Evolutionary conservation across 2,329 filamentous ascomycete species (phyloP).

Genomic region (Monosporascus sp.): DNA sequence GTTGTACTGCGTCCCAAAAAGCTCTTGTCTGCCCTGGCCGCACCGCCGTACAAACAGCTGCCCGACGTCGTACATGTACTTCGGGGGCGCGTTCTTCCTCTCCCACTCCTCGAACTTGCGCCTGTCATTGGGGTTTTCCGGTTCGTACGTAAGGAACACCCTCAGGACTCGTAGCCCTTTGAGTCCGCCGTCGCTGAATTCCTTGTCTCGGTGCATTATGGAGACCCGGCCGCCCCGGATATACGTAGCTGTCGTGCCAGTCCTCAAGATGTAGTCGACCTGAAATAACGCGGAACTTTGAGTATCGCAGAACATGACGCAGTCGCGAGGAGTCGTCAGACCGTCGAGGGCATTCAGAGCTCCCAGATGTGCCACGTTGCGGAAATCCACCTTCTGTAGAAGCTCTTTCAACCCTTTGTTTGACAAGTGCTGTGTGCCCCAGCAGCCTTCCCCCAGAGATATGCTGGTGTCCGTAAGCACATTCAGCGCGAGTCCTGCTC

Average conservation of each 20-base stretch:
- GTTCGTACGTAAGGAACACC: not conserved
- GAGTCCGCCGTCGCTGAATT: not conserved
- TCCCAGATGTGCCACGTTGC: not conserved
- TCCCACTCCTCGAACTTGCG: not conserved
- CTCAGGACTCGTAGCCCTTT: not conserved
- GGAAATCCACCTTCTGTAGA: not conserved
- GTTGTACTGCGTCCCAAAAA: not conserved
- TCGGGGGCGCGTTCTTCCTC: not conserved
- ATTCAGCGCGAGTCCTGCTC: not conserved
- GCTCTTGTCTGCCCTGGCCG: not conserved
- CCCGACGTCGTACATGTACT: conserved; percentile 4
- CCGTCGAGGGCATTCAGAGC: not conserved
- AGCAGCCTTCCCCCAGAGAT: not conserved
- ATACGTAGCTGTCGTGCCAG: not conserved
- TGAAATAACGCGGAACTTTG: not conserved
- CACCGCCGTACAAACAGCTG: conserved; percentile 1
- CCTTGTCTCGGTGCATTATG: not conserved
- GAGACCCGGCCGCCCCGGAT: not conserved
- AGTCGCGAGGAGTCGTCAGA: not conserved
- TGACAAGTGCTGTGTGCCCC: not conserved
- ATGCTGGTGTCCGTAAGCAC: not conserved
- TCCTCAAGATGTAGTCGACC: conserved; percentile 2
- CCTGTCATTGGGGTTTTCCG: not conserved
- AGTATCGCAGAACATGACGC: not conserved
- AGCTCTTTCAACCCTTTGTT: not conserved